Evolutionary conservation across 306 rosid genomes (phyloP), one percentile per base, ranked within the genome.

Genomic region (Prunus davidiana): DNA sequence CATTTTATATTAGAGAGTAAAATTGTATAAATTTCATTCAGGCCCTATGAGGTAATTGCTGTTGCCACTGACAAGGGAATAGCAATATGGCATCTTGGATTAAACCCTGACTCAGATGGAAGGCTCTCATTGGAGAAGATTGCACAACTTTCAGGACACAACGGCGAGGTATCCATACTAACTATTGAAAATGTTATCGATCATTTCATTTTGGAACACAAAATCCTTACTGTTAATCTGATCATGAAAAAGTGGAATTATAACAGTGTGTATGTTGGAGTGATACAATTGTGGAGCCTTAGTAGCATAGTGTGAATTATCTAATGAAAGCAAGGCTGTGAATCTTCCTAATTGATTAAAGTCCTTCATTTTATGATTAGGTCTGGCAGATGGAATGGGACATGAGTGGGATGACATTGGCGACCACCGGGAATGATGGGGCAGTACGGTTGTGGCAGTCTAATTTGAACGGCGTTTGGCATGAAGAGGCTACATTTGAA

Each of bases 371-470:
- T 63, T 79, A 50, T 74, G 71, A 70, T 72, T 74, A 95, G 99
- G 96, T 89, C 43, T 90, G 97, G 97, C 91, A 95, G 78, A 88
- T 95, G 97, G 93, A 92, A 77, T 95, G 97, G 97, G 97, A 95
- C 81, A 88, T 90, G 89, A 93, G 97, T 82, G 99, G 99, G 82
- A 95, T 92, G 99, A 95, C 96, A 4, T 90, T 92, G 85, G 99
- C 97, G 71, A 85, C 90, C 68, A 82, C 97, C 3, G 99, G 93
- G 60, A 80, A 78, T 3, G 99, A 95, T 74, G 93, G 96, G 73
- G 77, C 86, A 79, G 88, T 92, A 19, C 79, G 97, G 41, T 76
- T 95, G 78, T 95, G 97, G 97, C 97, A 95, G 82, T 86, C 97
- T 47, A 92, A 88, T 78, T 86, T 95, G 73, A 90, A 88, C 50